Evolutionary conservation across 352 stramenopile species (phyloP).

Genomic region (Plasmopara viticola): DNA sequence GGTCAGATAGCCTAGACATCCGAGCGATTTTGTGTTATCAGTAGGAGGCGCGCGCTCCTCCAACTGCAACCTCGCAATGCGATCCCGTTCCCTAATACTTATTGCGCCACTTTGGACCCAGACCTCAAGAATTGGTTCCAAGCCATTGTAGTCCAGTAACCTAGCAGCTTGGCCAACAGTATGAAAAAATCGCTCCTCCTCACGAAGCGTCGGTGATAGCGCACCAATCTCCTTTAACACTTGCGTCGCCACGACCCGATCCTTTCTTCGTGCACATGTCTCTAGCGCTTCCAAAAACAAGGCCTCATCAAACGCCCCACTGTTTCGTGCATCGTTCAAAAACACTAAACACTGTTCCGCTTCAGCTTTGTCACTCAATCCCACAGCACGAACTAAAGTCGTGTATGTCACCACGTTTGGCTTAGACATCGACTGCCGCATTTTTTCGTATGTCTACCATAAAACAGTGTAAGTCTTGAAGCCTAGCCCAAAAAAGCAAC

Average conservation of each 20-base stretch:
- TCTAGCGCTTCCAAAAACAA: conserved; percentile 58
- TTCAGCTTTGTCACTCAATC: conserved; percentile 30
- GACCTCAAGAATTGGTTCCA: conserved; percentile 25
- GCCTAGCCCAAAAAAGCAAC: not conserved
- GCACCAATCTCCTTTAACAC: conserved; percentile 32
- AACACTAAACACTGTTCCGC: conserved; percentile 38
- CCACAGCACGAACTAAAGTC: conserved; percentile 51
- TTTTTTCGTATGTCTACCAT: conserved; percentile 51
- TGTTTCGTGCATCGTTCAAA: conserved; percentile 35
- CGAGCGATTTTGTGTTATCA: conserved; percentile 37
- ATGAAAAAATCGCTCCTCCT: conserved; percentile 42
- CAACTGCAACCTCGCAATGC: conserved; percentile 12
- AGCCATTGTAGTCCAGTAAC: conserved; percentile 23
- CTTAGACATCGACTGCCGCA: conserved; percentile 47
- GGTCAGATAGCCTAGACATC: conserved; percentile 56
- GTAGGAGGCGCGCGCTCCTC: conserved; percentile 10
- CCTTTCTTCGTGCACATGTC: conserved; percentile 38
- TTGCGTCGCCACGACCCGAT: conserved; percentile 22
- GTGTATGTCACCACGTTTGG: conserved; percentile 78
- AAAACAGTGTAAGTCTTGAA: conserved; percentile 2
- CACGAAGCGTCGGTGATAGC: conserved; percentile 30
- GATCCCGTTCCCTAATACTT: conserved; percentile 28
- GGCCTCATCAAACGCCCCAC: conserved; percentile 54
- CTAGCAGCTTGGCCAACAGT: conserved; percentile 34
- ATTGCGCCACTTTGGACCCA: conserved; percentile 36